Evolutionary conservation across 2,329 filamentous ascomycete genomes (phyloP).

Genomic region (Fusarium proliferatum): DNA sequence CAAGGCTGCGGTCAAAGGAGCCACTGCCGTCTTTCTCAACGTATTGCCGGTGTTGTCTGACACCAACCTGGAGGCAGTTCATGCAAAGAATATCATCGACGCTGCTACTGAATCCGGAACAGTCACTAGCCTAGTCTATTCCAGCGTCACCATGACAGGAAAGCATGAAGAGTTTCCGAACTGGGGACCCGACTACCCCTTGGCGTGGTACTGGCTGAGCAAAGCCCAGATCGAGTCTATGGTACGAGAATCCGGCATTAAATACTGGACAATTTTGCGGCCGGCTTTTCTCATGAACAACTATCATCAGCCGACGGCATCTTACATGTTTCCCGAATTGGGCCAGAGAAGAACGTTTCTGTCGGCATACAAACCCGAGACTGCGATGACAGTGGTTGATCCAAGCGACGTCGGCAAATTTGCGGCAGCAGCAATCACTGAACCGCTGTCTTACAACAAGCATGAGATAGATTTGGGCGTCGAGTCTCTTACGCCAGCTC

Average conservation of each 20-base stretch:
- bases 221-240: neutral
- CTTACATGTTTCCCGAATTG: neutral
- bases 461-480: neutral
- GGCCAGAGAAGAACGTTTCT: neutral
- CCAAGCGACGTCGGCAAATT: neutral
- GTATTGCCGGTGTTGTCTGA: neutral
- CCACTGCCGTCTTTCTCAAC: neutral
- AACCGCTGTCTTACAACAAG: neutral
- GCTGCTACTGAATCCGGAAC: neutral
- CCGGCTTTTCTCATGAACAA: neutral
- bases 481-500: neutral
- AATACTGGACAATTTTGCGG: neutral
- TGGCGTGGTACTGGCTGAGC: neutral
- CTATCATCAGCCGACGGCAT: neutral
- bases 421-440: neutral
- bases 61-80: neutral
- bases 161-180: neutral
- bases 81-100: neutral
- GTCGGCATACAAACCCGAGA: neutral
- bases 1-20: neutral
- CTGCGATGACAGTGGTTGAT: neutral
- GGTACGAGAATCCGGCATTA: neutral
- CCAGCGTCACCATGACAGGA: neutral
- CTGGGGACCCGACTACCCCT: neutral
- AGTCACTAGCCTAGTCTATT: neutral